Evolutionary conservation across 2,329 filamentous ascomycete species (phyloP).

Genomic region (Aspergillus terreus): DNA sequence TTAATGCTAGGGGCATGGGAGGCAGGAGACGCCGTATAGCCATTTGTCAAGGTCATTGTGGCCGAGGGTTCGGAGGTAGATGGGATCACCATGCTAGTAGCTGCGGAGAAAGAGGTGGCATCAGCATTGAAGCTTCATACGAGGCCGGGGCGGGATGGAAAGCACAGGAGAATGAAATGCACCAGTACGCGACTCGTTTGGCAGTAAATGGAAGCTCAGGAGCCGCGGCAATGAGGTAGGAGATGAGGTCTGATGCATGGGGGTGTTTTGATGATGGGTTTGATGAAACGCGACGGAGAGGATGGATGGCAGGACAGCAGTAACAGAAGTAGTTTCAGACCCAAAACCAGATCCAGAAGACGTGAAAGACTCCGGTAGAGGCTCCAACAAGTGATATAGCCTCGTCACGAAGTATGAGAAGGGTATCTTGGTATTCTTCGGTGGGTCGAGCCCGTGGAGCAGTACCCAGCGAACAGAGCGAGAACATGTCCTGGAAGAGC

Average conservation of each 20-base stretch:
- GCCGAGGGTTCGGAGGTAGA: conserved; percentile 34
- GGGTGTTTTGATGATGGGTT: conserved; percentile 35
- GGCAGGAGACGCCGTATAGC: conserved; percentile 25
- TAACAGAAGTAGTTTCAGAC: conserved; percentile 15
- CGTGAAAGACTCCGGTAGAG: conserved; percentile 13
- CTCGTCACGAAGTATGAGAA: conserved; percentile 15
- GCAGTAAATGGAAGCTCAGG: conserved; percentile 21
- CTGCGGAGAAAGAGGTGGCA: conserved; percentile 30
- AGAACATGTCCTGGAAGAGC: conserved; percentile 23
- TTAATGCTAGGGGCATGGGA: conserved; percentile 23
- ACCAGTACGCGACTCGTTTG: conserved; percentile 33
- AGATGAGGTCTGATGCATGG: conserved; percentile 33
- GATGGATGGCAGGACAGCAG: conserved; percentile 18
- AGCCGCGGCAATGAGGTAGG: conserved; percentile 19
- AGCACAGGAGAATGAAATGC: conserved; percentile 19
- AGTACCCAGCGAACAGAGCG: conserved; percentile 35
- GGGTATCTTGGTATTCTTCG: conserved; percentile 24
- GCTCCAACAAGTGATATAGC: conserved; percentile 11
- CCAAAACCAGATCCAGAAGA: conserved; percentile 19
- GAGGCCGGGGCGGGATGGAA: conserved; percentile 16
- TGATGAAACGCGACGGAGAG: conserved; percentile 33
- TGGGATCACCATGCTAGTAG: conserved; percentile 46
- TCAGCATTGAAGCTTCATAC: conserved; percentile 41
- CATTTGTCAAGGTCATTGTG: conserved; percentile 33
- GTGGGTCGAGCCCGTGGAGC: conserved; percentile 39